Conservation (phyloP, 805 yeast genomes). For the Candida morakotiae region DNA sequence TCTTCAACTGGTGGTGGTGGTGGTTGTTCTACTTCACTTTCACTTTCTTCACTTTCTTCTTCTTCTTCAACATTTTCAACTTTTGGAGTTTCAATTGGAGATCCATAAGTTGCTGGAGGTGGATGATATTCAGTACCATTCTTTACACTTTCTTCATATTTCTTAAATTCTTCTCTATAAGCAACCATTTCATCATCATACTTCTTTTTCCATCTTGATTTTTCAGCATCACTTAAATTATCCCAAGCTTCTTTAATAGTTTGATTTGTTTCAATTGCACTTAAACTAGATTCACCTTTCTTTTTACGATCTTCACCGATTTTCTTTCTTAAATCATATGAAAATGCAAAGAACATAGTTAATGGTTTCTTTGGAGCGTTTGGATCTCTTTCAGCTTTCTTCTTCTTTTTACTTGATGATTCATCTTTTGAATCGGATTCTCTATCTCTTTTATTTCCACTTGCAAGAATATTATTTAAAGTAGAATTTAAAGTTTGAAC, state of each 20-base stretch:
- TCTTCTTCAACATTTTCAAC: constrained; percentile 5
- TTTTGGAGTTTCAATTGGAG: constrained; percentile 3
- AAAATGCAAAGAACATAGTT: constrained; percentile 77
- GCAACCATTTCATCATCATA: constrained; percentile 45
- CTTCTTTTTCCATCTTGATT: constrained; percentile 62
- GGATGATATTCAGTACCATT: constrained; percentile 12
- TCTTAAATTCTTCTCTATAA: constrained; percentile 30
- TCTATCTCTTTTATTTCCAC: constrained; percentile 8
- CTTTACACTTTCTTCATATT: constrained; percentile 26
- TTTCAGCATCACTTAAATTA: constrained; percentile 62
- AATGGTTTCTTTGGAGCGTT: constrained; percentile 94
- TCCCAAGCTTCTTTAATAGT: constrained; percentile 81
- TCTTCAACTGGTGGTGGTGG: background rate
- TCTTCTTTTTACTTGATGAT: constrained; percentile 36
- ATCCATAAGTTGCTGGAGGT: background rate
- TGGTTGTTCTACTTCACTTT: background rate
- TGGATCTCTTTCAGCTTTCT: constrained; percentile 63
- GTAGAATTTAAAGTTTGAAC: constrained; percentile 32
- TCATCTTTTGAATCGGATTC: constrained; percentile 8
- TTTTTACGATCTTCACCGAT: constrained; percentile 65
- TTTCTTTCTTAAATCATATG: constrained; percentile 66
- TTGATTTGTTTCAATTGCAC: constrained; percentile 74
- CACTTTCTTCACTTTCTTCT: constrained; percentile 1
- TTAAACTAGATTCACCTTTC: constrained; percentile 55
- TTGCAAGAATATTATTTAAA: constrained; percentile 30